Evolutionary conservation across 352 stramenopile genomes (phyloP).

Genomic region (Pythium aphanidermatum): DNA sequence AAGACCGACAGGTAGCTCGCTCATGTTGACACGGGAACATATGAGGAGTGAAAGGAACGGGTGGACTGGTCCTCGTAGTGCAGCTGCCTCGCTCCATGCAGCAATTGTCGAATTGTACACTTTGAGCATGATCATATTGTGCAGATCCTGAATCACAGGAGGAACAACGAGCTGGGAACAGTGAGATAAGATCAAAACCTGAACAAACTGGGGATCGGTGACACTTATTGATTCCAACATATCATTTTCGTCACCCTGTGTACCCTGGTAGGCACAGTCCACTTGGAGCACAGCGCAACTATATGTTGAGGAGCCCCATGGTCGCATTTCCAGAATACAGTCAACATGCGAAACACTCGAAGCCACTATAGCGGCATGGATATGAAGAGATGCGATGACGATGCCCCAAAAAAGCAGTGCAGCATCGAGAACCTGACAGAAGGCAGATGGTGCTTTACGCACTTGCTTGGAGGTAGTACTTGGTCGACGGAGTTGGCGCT

Average conservation of each 20-base stretch:
- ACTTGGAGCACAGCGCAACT: conserved; percentile 14
- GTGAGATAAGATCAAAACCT: conserved; percentile 6
- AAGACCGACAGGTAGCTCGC: neutral
- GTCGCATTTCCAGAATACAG: conserved; percentile 21
- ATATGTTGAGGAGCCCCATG: conserved; percentile 6
- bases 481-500: neutral
- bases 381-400: conserved; percentile 4
- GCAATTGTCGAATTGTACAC: conserved; percentile 16
- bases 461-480: too few species aligned
- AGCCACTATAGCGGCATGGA: neutral
- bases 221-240: neutral
- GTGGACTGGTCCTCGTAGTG: neutral
- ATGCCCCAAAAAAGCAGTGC: conserved; percentile 7
- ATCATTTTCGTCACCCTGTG: neutral
- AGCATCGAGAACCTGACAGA: neutral
- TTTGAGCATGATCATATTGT: conserved; percentile 2
- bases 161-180: conserved; percentile 3
- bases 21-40: conserved; percentile 1
- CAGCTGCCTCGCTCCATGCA: neutral
- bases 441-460: too few species aligned
- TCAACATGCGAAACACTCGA: neutral
- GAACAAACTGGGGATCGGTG: neutral
- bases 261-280: conserved; percentile 11
- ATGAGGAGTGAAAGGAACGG: neutral
- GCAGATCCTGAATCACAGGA: neutral